phyloP scores from a whole-genome alignment of 495 filamentous ascomycete species.

The Trichoderma asperelloides region DNA sequence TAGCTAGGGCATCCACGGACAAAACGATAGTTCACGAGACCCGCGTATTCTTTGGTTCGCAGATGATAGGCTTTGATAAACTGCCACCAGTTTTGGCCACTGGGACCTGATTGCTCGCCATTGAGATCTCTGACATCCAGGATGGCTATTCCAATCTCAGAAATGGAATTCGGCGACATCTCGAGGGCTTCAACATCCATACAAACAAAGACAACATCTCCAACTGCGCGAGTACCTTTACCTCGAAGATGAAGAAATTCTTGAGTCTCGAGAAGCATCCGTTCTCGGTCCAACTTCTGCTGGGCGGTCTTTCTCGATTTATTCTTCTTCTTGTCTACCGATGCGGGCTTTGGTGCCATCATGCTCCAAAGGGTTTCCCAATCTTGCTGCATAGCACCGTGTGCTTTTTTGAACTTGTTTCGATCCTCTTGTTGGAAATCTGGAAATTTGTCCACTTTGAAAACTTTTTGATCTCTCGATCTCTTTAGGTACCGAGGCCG shows the following conservation, averaged over 20 bases:
- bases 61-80: conserved; percentile 65
- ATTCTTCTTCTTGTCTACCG: neutral
- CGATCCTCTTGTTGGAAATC: conserved; percentile 19
- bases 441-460: conserved; percentile 26
- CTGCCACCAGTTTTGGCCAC: conserved; percentile 53
- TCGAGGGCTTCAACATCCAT: conserved; percentile 83
- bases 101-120: conserved; percentile 47
- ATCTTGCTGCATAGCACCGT: conserved; percentile 13
- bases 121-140: conserved; percentile 60
- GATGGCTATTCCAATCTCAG: conserved; percentile 77
- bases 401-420: conserved; percentile 18
- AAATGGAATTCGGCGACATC: conserved; percentile 48
- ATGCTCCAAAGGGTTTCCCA: conserved; percentile 10
- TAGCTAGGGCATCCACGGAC: conserved; percentile 59
- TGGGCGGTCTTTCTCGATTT: neutral
- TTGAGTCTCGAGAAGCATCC: conserved; percentile 19
- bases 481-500: conserved; percentile 49
- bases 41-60: conserved; percentile 57
- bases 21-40: conserved; percentile 54
- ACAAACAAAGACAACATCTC: conserved; percentile 57
- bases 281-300: neutral
- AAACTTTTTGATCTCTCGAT: conserved; percentile 33
- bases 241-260: conserved; percentile 2
- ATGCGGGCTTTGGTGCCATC: neutral
- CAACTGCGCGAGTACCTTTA: conserved; percentile 32